Evolutionary conservation across 2,329 filamentous ascomycete species (phyloP), one percentile per base, ranked within the genome.

Genomic region (Cladophialophora bantiana): DNA sequence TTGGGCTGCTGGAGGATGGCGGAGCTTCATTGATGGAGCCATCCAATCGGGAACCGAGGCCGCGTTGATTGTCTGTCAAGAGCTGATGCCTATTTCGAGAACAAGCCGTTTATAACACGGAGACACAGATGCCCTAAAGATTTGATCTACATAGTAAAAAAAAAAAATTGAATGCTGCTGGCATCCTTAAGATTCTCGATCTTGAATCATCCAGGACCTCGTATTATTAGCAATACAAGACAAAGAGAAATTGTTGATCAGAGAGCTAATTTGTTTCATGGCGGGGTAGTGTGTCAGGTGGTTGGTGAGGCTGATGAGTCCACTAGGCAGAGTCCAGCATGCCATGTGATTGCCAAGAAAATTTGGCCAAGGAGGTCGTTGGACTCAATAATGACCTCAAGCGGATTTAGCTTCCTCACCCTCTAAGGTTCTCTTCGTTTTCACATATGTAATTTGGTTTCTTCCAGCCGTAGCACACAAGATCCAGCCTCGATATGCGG

Each of bases 21-120:
- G 83, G 0, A 80, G 82, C 26, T 84, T 84, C 45, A 83, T 84
- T 12, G 83, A 85, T 67, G 83, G 82, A 0, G 83, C 82, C 0
- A 83, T 84, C 50, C 80, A 83, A 59, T 80, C 82, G 38, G 82
- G 82, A 0, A 78, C 79, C 1, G 72, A 75, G 50, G 78, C 75
- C 10, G 78, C 77, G 9, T 70, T 73, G 63, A 73, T 73, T 7
- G 73, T 79, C 2, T 72, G 70, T 45, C 73, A 70, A 18, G 71
- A 73, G 18, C 52, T 75, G 53, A 18, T 3, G 53, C 32, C 9
- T 1, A 7, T 5, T 36, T 45, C 31, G 35, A 52, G 35, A 7
- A 20, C 50, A 50, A 45, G 34, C 18, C 61, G 38, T 3, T 20
- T 63, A 15, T 63, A 36, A 57, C n/a, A 6, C 13, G 18, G 6